Evolutionary conservation across 1,284 basidiomycete species (phyloP).

Genomic region (Austropuccinia psidii): DNA sequence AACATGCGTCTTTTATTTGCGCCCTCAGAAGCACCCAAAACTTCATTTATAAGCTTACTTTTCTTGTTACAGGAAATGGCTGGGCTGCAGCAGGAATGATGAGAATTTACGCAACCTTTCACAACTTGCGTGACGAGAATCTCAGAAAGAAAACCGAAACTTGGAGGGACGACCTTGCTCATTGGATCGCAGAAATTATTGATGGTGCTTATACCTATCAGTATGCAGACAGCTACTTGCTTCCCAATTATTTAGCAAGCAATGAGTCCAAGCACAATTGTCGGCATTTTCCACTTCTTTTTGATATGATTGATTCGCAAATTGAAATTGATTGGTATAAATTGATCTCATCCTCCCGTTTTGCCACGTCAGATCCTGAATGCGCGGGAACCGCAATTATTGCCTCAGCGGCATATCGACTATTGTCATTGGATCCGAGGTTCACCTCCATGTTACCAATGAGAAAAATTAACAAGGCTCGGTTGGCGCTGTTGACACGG

Average conservation of each 20-base stretch:
- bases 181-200: slow-evolving; percentile 9
- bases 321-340: background rate
- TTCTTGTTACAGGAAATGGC: slow-evolving; percentile 57
- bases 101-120: slow-evolving; percentile 67
- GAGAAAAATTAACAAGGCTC: slow-evolving; percentile 54
- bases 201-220: background rate
- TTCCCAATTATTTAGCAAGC: slow-evolving; percentile 30
- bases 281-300: background rate
- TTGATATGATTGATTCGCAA: background rate
- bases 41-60: background rate
- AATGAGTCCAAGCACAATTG: background rate
- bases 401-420: slow-evolving; percentile 66
- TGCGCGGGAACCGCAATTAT: slow-evolving; percentile 58
- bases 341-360: background rate
- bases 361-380: slow-evolving; percentile 6
- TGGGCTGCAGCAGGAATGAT: slow-evolving; percentile 81
- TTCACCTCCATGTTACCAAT: slow-evolving; percentile 56
- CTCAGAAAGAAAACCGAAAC: background rate
- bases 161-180: background rate
- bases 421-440: slow-evolving; percentile 55
- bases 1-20: too few relatives aligned
- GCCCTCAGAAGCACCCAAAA: background rate
- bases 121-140: slow-evolving; percentile 46
- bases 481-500: slow-evolving; percentile 51
- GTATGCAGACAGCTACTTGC: background rate